phyloP scores from a whole-genome alignment of 345 rosid genomes.

The Lepidium aucheri region DNA sequence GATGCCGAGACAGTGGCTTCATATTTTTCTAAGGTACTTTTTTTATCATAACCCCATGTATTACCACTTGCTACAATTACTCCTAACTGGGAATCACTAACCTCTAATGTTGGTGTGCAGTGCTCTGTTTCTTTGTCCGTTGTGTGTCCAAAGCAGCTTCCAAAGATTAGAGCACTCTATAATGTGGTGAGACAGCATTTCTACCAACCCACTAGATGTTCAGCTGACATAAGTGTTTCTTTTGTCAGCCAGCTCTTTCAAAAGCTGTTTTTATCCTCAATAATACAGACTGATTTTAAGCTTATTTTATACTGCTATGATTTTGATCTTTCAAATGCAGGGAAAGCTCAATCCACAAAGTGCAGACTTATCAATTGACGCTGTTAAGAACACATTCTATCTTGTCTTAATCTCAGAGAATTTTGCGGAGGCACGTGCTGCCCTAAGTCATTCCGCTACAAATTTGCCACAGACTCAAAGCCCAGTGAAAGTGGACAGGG shows the following conservation, averaged over 20 bases:
- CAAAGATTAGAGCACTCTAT: constrained; percentile 70
- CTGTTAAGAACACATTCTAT: constrained; percentile 56
- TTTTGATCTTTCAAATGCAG: constrained; percentile 32
- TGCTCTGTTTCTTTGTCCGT: constrained; percentile 73
- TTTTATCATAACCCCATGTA: background rate
- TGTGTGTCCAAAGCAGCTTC: constrained; percentile 86
- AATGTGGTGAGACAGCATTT: constrained; percentile 56
- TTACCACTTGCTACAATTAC: background rate
- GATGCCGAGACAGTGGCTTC: constrained; percentile 90
- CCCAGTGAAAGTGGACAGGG: constrained; percentile 76
- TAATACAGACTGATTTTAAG: constrained; percentile 18
- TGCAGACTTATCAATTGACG: constrained; percentile 64
- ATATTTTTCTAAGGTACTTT: constrained; percentile 57
- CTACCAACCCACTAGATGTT: background rate
- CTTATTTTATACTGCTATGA: background rate
- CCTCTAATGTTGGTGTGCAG: constrained; percentile 41
- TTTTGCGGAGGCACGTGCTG: constrained; percentile 87
- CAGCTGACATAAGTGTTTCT: background rate
- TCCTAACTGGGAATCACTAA: constrained; percentile 14
- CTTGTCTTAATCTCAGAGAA: constrained; percentile 83
- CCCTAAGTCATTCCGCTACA: constrained; percentile 69
- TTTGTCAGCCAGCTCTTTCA: constrained; percentile 7
- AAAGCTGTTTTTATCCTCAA: background rate
- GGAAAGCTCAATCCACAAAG: constrained; percentile 64
- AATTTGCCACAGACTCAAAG: constrained; percentile 60